Evolutionary conservation across 306 rosid species (phyloP).

Genomic region (Prunus kanzakura): DNA sequence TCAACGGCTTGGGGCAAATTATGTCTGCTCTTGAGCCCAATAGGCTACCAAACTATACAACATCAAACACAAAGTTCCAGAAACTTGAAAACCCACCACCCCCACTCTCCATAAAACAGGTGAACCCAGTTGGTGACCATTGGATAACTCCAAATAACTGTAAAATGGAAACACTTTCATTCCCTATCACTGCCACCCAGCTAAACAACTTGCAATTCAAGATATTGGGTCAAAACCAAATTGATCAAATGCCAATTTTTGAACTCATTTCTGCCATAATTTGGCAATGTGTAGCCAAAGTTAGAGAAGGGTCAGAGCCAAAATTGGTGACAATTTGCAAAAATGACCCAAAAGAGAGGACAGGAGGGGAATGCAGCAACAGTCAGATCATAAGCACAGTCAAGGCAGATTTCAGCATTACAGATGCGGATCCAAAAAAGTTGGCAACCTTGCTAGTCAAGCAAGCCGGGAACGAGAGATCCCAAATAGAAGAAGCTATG

Average conservation of each 20-base stretch:
- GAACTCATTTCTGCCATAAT: slow-evolving; percentile 65
- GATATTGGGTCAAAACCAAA: not conserved
- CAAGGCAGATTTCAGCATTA: slow-evolving; percentile 34
- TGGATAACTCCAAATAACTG: slow-evolving; percentile 56
- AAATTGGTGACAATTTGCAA: slow-evolving; percentile 54
- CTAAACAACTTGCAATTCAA: slow-evolving; percentile 10
- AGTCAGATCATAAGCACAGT: slow-evolving; percentile 57
- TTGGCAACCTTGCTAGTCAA: slow-evolving; percentile 48
- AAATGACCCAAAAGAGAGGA: slow-evolving; percentile 9
- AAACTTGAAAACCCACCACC: not conserved
- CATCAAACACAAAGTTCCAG: not conserved
- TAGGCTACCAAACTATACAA: slow-evolving; percentile 21
- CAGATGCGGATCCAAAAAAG: slow-evolving; percentile 25
- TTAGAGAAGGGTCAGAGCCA: slow-evolving; percentile 42
- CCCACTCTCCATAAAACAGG: slow-evolving; percentile 41
- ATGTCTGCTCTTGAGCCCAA: slow-evolving; percentile 13
- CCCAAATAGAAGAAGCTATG: slow-evolving; percentile 33
- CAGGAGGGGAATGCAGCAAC: slow-evolving; percentile 36
- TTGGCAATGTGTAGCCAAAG: slow-evolving; percentile 58
- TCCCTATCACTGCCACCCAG: slow-evolving; percentile 45
- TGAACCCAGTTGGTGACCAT: slow-evolving; percentile 74
- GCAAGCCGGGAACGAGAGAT: slow-evolving; percentile 42
- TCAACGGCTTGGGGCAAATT: slow-evolving; percentile 35
- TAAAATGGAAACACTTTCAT: slow-evolving; percentile 70
- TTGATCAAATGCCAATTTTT: slow-evolving; percentile 44